Evolutionary conservation across 2,329 filamentous ascomycete species (phyloP).

Genomic region (Gyromitra esculenta): DNA sequence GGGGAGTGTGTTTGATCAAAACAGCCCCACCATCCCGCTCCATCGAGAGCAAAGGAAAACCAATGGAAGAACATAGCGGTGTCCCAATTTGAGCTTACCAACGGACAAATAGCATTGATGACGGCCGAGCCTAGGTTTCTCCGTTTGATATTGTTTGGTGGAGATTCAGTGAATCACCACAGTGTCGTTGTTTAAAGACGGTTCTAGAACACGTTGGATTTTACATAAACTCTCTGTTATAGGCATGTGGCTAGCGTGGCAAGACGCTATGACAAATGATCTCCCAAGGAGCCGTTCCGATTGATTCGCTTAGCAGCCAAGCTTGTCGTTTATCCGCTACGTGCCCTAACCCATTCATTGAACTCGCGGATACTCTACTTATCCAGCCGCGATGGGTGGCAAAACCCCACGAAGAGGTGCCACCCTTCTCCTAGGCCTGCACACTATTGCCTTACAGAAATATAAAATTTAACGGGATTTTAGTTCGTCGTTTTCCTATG

Average conservation of each 20-base stretch:
- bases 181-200: background rate
- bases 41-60: too few species aligned
- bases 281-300: constrained; percentile 14
- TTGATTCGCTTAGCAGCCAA: constrained; percentile 21
- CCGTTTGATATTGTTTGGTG: too few species aligned
- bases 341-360: background rate
- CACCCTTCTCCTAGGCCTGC: background rate
- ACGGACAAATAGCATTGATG: background rate
- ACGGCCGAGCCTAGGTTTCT: too few species aligned
- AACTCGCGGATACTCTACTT: background rate
- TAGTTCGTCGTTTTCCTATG: too few species aligned
- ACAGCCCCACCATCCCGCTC: too few species aligned
- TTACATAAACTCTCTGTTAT: background rate
- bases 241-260: background rate
- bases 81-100: background rate
- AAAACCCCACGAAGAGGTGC: background rate
- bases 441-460: background rate
- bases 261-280: background rate
- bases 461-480: too few species aligned
- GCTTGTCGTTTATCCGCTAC: constrained; percentile 1
- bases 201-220: background rate
- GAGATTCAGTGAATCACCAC: too few species aligned
- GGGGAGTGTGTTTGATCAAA: too few species aligned
- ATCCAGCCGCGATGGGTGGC: background rate
- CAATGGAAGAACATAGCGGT: background rate